Evolutionary conservation across 2,329 filamentous ascomycete genomes (phyloP), one percentile per base, ranked within the genome.

Genomic region (Clarireedia hainanense): DNA sequence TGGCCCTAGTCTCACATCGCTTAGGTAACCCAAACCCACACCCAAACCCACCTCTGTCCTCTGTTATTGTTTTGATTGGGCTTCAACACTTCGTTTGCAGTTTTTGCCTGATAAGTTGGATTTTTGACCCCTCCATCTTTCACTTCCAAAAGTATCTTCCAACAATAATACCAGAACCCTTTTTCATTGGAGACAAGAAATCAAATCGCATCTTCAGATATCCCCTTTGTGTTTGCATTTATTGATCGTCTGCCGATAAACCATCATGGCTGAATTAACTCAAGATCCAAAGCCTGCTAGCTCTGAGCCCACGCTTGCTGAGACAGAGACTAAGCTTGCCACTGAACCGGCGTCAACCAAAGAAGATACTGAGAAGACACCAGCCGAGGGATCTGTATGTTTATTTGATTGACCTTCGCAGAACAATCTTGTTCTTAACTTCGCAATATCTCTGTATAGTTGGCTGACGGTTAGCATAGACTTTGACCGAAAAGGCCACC

Each of bases 251-350:
- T 12, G 30, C 47, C 27, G 39, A 49, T 20, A 49, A 20, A 27
- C 39, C 58, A 66, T 57, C n/a, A 63, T 64, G 61, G 58, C 62
- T 36, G 62, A 65, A 50, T 23, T 58, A 71, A 73, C 66, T 69
- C 70, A 70, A 63, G 65, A 57, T 12, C 71, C 52, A 47, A 60
- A 51, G 57, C 69, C 42, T 59, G 65, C 71, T 56, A 69, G 67
- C 61, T 67, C 72, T 53, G 68, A 71, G 52, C 61, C 64, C 50
- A 62, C 62, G 61, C 66, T 74, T 42, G 70, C 67, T 23, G 65
- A 72, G 61, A 71, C 72, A 56, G 73, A 75, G 69, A 75, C 73
- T 17, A 69, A 71, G 58, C 71, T 72, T 66, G 71, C 73, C 51
- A 73, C 74, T 15, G 71, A 70, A 50, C 71, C 68, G 52, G 42